These are phyloP conservation scores for Entomophthora muscae DNA, from an alignment of 371 early-diverging fungal genomes.

Conservation along the genomic window DNA sequence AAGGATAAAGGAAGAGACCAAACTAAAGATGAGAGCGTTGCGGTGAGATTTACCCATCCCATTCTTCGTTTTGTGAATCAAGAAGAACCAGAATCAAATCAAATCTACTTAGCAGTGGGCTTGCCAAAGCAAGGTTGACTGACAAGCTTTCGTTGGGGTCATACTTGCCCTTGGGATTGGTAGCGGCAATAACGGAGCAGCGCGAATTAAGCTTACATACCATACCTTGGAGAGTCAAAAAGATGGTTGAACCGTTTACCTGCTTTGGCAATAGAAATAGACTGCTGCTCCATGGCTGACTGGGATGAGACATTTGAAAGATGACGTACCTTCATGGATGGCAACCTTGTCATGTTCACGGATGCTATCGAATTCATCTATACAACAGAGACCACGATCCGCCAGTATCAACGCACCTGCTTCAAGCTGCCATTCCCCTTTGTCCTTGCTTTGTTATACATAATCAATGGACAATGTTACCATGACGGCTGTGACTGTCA, in stretches of 20 bases:
- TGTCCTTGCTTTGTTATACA: constrained; percentile 20
- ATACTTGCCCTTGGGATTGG: constrained; percentile 54
- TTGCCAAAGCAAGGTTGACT: constrained; percentile 39
- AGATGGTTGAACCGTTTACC: constrained; percentile 16
- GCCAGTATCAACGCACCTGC: constrained; percentile 63
- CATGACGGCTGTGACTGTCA: constrained; percentile 53
- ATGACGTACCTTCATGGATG: constrained; percentile 62
- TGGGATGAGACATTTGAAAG: not conserved
- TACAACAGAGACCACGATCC: constrained; percentile 58
- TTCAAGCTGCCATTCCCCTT: constrained; percentile 51
- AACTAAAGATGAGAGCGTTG: constrained; percentile 10
- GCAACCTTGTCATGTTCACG: constrained; percentile 46
- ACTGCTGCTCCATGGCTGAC: constrained; percentile 68
- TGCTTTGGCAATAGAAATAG: constrained; percentile 40
- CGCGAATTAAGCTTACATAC: constrained; percentile 61
- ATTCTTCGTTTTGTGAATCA: constrained; percentile 37
- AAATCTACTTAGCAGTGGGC: constrained; percentile 57
- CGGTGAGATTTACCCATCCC: constrained; percentile 30
- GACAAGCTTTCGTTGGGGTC: constrained; percentile 30
- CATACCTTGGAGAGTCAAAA: constrained; percentile 14
- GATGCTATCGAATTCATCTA: constrained; percentile 65
- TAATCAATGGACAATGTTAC: not conserved
- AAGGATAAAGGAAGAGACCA: constrained; percentile 30
- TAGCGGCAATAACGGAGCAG: constrained; percentile 58
- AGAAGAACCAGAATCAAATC: constrained; percentile 56